Conservation (phyloP, 306 rosid genomes). For the Acacia melanoxylon region DNA sequence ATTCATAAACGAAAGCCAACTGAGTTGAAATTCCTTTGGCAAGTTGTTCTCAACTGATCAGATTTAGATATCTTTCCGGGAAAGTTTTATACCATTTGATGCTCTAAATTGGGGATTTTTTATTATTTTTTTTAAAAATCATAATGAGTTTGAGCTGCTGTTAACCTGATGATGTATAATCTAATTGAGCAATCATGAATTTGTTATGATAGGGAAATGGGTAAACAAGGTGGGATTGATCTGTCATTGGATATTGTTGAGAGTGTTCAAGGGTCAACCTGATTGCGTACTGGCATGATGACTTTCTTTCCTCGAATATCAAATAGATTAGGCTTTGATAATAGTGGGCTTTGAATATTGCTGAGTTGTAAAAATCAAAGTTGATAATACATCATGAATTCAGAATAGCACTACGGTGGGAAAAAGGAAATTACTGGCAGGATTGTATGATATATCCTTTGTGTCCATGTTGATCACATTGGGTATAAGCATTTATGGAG, state of each 20-base stretch:
- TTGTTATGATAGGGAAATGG: neutral
- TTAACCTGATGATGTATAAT: slow-evolving; percentile 8
- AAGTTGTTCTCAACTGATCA: neutral
- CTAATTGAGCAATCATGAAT: neutral
- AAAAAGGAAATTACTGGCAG: neutral
- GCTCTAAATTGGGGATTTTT: neutral
- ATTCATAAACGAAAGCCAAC: neutral
- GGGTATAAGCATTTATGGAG: slow-evolving; percentile 1
- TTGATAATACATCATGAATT: slow-evolving; percentile 16
- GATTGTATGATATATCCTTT: slow-evolving; percentile 4
- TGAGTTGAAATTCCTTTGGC: neutral
- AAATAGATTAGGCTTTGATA: neutral
- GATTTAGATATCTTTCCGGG: neutral
- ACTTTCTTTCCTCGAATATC: neutral
- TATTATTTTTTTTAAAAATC: neutral
- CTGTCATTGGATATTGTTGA: neutral
- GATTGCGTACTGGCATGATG: slow-evolving; percentile 12
- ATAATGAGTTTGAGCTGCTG: neutral
- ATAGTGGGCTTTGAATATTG: slow-evolving; percentile 1
- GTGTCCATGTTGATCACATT: slow-evolving; percentile 24
- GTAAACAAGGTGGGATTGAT: neutral
- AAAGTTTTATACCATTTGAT: slow-evolving; percentile 16
- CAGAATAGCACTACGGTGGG: neutral
- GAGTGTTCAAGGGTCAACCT: slow-evolving; percentile 3
- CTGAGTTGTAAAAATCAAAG: slow-evolving; percentile 7